Conservation (phyloP, 2,329 filamentous ascomycete species). For the Tolypocladium amazonense region DNA sequence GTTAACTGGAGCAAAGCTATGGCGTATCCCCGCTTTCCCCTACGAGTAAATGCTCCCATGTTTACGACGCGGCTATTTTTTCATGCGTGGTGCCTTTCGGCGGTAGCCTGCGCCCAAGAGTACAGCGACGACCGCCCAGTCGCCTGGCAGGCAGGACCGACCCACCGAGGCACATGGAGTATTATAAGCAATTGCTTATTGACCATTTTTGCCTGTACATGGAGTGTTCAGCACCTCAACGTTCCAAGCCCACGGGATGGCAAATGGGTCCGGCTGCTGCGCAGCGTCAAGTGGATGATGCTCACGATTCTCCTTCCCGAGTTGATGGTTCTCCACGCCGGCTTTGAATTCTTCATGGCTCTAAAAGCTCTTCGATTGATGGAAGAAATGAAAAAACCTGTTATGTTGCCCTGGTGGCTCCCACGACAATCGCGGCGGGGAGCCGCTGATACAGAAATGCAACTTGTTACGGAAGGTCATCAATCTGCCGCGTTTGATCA, state of each 20-base stretch:
- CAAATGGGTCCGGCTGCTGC: background rate
- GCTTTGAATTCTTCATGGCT: background rate
- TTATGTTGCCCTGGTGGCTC: background rate
- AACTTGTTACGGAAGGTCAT: background rate
- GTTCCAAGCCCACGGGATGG: background rate
- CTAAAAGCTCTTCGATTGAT: background rate
- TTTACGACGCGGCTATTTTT: background rate
- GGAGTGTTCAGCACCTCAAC: background rate
- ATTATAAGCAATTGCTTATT: background rate
- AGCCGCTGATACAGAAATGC: background rate
- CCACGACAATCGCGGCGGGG: background rate
- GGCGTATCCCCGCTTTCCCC: too few species aligned
- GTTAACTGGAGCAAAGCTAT: background rate
- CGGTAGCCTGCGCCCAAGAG: background rate
- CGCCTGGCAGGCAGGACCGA: background rate
- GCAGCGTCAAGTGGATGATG: background rate
- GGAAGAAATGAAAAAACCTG: background rate
- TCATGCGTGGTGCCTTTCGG: background rate
- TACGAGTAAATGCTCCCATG: background rate
- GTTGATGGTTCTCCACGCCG: background rate
- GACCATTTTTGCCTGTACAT: background rate
- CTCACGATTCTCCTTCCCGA: background rate
- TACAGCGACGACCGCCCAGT: background rate
- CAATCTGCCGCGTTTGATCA: background rate
- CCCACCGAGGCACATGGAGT: background rate